phyloP scores from a whole-genome alignment of 495 filamentous ascomycete genomes.

The Penicillium odoratum region DNA sequence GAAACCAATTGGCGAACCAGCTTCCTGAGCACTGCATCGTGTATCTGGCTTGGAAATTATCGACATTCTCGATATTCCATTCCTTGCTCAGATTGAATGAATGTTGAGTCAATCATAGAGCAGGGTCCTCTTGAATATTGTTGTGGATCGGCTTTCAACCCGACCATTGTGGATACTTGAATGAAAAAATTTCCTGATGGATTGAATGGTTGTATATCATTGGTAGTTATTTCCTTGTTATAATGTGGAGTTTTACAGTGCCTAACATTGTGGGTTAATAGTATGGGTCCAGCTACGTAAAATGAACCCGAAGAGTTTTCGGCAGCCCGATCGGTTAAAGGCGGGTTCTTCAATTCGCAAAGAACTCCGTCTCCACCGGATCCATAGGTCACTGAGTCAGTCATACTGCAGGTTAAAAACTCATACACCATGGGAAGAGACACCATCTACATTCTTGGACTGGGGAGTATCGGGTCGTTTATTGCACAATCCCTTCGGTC shows the following conservation, averaged over 20 bases:
- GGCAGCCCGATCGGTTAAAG: neutral
- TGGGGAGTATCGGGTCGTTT: constrained; percentile 53
- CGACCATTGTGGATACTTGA: constrained; percentile 3
- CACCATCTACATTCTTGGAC: constrained; percentile 49
- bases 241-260: neutral
- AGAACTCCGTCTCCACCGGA: constrained; percentile 1
- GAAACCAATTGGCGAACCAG: neutral
- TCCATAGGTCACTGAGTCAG: neutral
- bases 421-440: neutral
- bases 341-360: neutral
- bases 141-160: constrained; percentile 5
- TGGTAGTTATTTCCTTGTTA: neutral
- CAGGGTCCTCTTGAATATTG: neutral
- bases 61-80: constrained; percentile 1
- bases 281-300: neutral
- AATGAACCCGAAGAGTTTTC: neutral
- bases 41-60: neutral
- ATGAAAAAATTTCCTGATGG: neutral
- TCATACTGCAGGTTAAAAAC: neutral
- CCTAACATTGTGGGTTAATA: neutral
- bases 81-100: neutral
- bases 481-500: constrained; percentile 51
- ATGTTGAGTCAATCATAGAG: neutral
- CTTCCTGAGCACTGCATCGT: constrained; percentile 1
- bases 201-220: neutral